Percentiles rank a stretch among this genome's conserved stretches.
These are phyloP conservation scores for Aspergillus taichungensis DNA, from an alignment of 495 filamentous ascomycete species.

Conservation along the genomic window DNA sequence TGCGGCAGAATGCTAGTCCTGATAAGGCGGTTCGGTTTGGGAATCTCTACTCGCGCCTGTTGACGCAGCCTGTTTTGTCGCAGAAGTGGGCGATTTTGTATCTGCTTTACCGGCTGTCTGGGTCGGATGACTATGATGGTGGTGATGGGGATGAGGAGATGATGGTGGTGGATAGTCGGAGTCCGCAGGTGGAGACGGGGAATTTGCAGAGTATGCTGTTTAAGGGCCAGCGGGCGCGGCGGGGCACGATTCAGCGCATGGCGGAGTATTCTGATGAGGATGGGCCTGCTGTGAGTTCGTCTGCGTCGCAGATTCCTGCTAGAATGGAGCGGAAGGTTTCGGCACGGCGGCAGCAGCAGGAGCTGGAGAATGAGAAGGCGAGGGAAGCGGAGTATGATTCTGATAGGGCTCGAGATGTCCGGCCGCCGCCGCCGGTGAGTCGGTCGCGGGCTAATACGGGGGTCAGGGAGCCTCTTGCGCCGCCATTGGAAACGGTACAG, in stretches of 20 bases:
- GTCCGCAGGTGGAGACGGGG: conserved; percentile 30
- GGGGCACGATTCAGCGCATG: conserved; percentile 10
- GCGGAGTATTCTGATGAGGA: conserved; percentile 34
- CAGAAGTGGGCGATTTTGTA: conserved; percentile 97
- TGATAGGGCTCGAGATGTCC: conserved; percentile 8
- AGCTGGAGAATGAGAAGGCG: conserved; percentile 11
- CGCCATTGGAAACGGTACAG: conserved; percentile 8
- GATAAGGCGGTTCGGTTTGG: conserved; percentile 83
- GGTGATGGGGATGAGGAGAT: conserved; percentile 18
- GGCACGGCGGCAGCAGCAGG: conserved; percentile 15
- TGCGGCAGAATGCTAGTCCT: conserved; percentile 63
- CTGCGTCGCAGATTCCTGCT: conserved; percentile 32
- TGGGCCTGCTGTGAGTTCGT: conserved; percentile 36
- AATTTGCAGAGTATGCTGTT: conserved; percentile 31
- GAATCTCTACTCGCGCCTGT: conserved; percentile 76
- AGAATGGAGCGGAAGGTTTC: conserved; percentile 22
- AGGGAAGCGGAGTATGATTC: conserved; percentile 7
- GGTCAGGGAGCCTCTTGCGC: conserved; percentile 7
- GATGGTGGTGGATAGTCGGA: conserved; percentile 16
- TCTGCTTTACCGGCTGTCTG: conserved; percentile 73
- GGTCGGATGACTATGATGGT: conserved; percentile 33
- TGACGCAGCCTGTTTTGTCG: conserved; percentile 81
- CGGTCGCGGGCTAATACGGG: conserved; percentile 5
- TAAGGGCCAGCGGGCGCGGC: conserved; percentile 18
- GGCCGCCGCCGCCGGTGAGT: background rate